Evolutionary conservation across 768 basidiomycete species (phyloP).

Genomic region (Inosperma sp.): DNA sequence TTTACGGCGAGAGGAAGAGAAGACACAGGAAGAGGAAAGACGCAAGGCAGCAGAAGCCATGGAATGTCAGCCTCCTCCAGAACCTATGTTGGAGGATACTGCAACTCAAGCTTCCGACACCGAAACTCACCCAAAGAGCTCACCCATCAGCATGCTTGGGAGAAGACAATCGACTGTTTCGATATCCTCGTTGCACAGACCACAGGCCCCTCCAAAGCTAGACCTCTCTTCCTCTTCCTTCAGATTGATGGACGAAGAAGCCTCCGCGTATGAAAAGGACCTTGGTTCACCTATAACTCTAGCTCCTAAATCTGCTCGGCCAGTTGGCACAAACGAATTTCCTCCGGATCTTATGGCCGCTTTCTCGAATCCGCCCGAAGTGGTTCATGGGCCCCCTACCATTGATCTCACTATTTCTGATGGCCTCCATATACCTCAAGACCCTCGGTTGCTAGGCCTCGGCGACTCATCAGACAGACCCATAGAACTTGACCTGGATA

Average conservation of each 20-base stretch:
- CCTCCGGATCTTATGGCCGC: constrained; percentile 65
- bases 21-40: constrained; percentile 36
- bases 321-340: constrained; percentile 49
- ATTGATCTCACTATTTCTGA: constrained; percentile 58
- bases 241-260: constrained; percentile 64
- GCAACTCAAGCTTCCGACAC: constrained; percentile 29
- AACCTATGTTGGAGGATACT: constrained; percentile 18
- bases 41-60: constrained; percentile 19
- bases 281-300: constrained; percentile 77
- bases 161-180: constrained; percentile 76
- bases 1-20: constrained; percentile 55
- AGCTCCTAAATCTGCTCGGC: constrained; percentile 73
- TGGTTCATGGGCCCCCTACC: constrained; percentile 35
- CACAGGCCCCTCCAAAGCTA: constrained; percentile 67
- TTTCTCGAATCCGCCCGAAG: constrained; percentile 41
- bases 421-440: constrained; percentile 15
- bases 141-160: constrained; percentile 32
- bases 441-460: constrained; percentile 28
- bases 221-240: constrained; percentile 71
- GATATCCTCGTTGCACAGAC: constrained; percentile 73
- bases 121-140: constrained; percentile 22
- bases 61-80: constrained; percentile 19
- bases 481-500: constrained; percentile 75
- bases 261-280: constrained; percentile 51
- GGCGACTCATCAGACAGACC: constrained; percentile 76